A percentile compares a stretch with the other conserved stretches of the same genome.
phyloP scores from a whole-genome alignment of 78 protist genomes.

The Mantamonas sphyraenae region DNA sequence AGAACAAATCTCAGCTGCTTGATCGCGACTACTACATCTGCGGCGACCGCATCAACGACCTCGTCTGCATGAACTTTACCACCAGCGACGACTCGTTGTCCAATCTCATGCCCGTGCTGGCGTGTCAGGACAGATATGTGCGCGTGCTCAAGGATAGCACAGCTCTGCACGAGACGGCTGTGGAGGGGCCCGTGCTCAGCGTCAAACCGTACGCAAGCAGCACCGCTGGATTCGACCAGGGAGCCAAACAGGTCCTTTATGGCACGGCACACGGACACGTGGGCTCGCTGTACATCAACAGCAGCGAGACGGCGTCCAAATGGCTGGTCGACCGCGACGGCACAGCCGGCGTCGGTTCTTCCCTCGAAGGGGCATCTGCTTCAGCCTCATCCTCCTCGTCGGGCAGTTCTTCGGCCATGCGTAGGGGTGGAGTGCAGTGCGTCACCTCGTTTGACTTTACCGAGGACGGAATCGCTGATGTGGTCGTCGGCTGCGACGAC shows the following conservation, averaged over 20 bases:
- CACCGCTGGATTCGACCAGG: neutral
- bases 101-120: constrained; percentile 3
- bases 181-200: neutral
- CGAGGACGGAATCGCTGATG: constrained; percentile 8
- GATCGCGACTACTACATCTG: neutral
- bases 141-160: constrained; percentile 2
- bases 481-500: constrained; percentile 28
- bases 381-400: too few species aligned
- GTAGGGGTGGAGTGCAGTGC: constrained; percentile 7
- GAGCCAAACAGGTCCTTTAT: neutral
- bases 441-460: constrained; percentile 5
- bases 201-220: neutral
- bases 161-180: neutral
- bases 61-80: neutral
- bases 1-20: too few species aligned
- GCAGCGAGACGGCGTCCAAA: neutral
- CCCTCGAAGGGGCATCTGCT: too few species aligned
- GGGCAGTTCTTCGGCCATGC: too few species aligned
- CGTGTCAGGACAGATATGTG: constrained; percentile 19
- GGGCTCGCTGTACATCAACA: neutral
- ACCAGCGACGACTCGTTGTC: neutral
- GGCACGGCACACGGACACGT: constrained; percentile 23
- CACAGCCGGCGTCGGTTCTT: too few species aligned
- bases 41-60: constrained; percentile 29
- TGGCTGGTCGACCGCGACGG: neutral